Percentiles rank a stretch among this genome's conserved stretches.
Evolutionary conservation across 345 rosid genomes (phyloP).

Genomic region (Eucalyptus melliodora): DNA sequence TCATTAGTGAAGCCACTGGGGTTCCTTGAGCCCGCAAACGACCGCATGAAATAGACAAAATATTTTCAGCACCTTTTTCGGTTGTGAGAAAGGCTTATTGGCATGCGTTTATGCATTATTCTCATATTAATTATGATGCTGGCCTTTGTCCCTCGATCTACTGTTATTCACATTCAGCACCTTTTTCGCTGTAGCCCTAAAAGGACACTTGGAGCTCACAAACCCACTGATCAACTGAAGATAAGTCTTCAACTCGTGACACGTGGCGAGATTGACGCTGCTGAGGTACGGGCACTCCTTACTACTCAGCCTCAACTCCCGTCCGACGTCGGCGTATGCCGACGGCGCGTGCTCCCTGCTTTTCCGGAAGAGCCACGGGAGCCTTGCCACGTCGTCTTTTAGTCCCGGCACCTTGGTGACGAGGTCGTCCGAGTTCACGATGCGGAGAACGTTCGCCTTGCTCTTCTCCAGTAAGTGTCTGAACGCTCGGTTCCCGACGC

Average conservation of each 20-base stretch:
- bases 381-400: conserved; percentile 19
- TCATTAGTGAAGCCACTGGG: background rate
- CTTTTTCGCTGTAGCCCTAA: conserved; percentile 36
- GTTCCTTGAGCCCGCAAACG: background rate
- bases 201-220: conserved; percentile 65
- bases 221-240: conserved; percentile 56
- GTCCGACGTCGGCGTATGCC: conserved; percentile 73
- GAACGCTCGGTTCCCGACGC: conserved; percentile 72
- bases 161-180: conserved; percentile 4
- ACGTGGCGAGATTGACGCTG: conserved; percentile 45
- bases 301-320: conserved; percentile 61
- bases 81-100: background rate
- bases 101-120: background rate
- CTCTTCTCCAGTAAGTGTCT: conserved; percentile 44
- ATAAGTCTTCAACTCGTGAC: conserved; percentile 80
- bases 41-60: background rate
- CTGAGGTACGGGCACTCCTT: conserved; percentile 49
- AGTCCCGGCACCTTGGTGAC: conserved; percentile 90
- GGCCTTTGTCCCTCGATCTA: background rate
- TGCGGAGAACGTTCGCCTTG: conserved; percentile 60
- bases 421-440: conserved; percentile 78
- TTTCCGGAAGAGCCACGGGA: conserved; percentile 46
- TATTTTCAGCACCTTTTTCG: no score
- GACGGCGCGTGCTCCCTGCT: conserved; percentile 42
- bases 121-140: background rate